A percentile compares a stretch with the other conserved stretches of the same genome.
Conservation (phyloP, 257 asterid species). For the Schizonepeta tenuifolia region DNA sequence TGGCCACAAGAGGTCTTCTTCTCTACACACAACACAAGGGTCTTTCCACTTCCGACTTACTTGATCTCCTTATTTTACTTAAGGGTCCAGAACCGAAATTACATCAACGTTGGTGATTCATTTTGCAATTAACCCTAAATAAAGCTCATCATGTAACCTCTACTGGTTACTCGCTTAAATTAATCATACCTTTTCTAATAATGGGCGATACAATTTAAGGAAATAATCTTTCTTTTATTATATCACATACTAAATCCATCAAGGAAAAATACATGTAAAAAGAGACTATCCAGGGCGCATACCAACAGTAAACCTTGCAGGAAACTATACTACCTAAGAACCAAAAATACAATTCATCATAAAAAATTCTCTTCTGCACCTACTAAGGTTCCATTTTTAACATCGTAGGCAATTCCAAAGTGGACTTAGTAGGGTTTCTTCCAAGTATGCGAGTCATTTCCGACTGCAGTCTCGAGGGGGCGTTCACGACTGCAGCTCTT, state of each 20-base stretch:
- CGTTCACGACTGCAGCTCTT: conserved; percentile 62
- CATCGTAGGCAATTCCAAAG: background rate
- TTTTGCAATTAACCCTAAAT: no score
- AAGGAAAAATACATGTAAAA: background rate
- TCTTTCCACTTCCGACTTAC: no score
- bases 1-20: no score
- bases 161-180: no score
- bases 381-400: background rate
- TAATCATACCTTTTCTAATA: no score
- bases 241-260: background rate
- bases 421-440: conserved; percentile 53
- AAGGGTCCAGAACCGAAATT: no score
- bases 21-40: no score
- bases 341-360: background rate
- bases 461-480: conserved; percentile 38
- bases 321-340: background rate
- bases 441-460: conserved; percentile 46
- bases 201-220: no score
- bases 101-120: no score
- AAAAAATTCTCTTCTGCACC: background rate
- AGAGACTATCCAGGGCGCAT: background rate
- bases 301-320: background rate
- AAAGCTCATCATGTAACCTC: no score
- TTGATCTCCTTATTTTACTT: no score
- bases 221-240: background rate